Evolutionary conservation across 768 basidiomycete species (phyloP).

Genomic region (Phanerochaete sordida): DNA sequence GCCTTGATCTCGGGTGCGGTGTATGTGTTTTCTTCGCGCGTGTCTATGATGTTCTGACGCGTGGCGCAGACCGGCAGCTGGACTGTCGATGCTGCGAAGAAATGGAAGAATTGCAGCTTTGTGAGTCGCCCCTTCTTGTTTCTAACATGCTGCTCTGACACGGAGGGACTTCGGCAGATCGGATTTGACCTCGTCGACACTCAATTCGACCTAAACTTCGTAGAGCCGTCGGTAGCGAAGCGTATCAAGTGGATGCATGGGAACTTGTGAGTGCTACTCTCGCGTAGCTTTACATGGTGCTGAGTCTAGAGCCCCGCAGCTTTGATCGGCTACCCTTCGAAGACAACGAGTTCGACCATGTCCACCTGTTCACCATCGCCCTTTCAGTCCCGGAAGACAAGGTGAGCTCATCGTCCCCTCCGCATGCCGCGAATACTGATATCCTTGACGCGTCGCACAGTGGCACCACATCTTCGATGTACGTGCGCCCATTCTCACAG

Average conservation of each 20-base stretch:
- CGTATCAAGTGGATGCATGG: constrained; percentile 73
- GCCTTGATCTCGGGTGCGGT: constrained; percentile 71
- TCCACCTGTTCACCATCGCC: constrained; percentile 45
- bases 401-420: constrained; percentile 28
- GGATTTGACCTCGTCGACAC: constrained; percentile 78
- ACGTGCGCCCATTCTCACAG: not conserved
- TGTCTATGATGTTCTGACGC: not conserved
- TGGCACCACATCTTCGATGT: constrained; percentile 71
- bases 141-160: not conserved
- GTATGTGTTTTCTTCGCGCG: constrained; percentile 36
- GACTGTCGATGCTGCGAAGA: constrained; percentile 67
- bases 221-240: constrained; percentile 47
- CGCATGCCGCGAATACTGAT: not conserved
- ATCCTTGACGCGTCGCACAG: constrained; percentile 29
- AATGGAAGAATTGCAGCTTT: constrained; percentile 65
- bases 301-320: not conserved
- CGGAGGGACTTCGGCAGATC: constrained; percentile 41
- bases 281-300: constrained; percentile 17
- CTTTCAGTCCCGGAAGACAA: constrained; percentile 70
- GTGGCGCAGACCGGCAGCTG: constrained; percentile 55
- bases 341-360: constrained; percentile 78
- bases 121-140: constrained; percentile 32
- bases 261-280: constrained; percentile 53
- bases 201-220: constrained; percentile 52
- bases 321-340: constrained; percentile 58